These are phyloP conservation scores for Durotheca rogersii DNA, from an alignment of 495 filamentous ascomycete species.

Conservation along the genomic window DNA sequence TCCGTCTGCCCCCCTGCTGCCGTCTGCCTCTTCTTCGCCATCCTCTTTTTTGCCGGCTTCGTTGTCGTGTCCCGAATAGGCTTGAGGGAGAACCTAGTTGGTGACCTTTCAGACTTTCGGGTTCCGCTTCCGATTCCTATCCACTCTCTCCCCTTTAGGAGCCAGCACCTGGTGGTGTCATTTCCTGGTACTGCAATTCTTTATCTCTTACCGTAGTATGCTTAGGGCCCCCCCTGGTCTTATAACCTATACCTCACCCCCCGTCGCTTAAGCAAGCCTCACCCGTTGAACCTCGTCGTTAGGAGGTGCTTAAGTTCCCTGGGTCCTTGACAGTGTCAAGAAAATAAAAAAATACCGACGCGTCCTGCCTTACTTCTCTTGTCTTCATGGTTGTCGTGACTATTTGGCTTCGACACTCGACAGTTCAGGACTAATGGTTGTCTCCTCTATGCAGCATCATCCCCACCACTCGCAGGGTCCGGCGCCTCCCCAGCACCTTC, in stretches of 20 bases:
- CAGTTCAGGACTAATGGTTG: constrained; percentile 49
- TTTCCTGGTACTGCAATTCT: constrained; percentile 39
- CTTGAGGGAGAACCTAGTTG: constrained; percentile 39
- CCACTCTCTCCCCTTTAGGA: constrained; percentile 44
- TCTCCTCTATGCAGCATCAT: constrained; percentile 60
- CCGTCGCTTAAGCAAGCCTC: constrained; percentile 47
- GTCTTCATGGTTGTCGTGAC: constrained; percentile 34
- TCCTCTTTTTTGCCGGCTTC: constrained; percentile 16
- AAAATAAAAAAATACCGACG: constrained; percentile 47
- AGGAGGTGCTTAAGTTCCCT: constrained; percentile 38
- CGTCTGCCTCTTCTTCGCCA: constrained; percentile 26
- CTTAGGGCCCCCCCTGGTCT: constrained; percentile 40
- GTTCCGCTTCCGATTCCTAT: constrained; percentile 47
- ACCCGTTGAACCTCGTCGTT: constrained; percentile 47
- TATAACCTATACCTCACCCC: constrained; percentile 42
- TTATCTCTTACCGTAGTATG: constrained; percentile 35
- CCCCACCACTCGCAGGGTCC: constrained; percentile 60
- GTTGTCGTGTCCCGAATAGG: constrained; percentile 27
- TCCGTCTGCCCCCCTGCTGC: constrained; percentile 32
- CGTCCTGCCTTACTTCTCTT: constrained; percentile 36
- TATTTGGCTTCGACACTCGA: constrained; percentile 37
- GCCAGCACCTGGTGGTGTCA: constrained; percentile 35
- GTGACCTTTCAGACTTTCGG: constrained; percentile 45
- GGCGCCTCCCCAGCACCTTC: constrained; percentile 55
- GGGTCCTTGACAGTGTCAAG: constrained; percentile 40